Conservation (phyloP, 345 rosid species). For the Camelina sativa region DNA sequence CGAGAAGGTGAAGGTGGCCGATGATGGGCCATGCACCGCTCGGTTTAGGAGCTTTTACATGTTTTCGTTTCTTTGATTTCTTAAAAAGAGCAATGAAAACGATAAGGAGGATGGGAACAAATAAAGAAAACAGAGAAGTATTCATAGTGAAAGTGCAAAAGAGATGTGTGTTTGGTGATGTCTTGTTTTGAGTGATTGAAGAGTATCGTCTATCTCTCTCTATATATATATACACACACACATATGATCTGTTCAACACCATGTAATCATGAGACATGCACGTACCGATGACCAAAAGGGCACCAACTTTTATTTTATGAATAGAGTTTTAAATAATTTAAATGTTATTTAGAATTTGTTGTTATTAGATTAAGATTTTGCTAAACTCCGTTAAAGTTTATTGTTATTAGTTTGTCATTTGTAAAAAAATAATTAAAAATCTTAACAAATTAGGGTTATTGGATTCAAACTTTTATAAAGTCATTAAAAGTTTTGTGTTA, state of each 20-base stretch:
- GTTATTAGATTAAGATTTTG: too few species aligned
- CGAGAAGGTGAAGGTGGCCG: conserved; percentile 61
- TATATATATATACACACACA: not conserved
- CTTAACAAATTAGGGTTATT: too few species aligned
- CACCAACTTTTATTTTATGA: not conserved
- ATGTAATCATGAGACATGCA: conserved; percentile 16
- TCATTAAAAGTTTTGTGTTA: too few species aligned
- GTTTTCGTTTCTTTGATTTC: conserved; percentile 28
- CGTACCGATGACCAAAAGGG: not conserved
- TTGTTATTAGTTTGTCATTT: too few species aligned
- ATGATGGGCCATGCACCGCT: conserved; percentile 59
- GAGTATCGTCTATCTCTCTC: conserved; percentile 1
- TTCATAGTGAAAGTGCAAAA: conserved; percentile 16
- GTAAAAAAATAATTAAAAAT: too few species aligned
- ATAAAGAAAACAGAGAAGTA: conserved; percentile 8
- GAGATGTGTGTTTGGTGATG: conserved; percentile 12
- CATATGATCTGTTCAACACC: not conserved
- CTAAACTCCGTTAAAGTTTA: too few species aligned
- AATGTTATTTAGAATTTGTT: too few species aligned
- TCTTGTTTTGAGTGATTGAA: conserved; percentile 23
- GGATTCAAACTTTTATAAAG: too few species aligned
- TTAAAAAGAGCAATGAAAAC: conserved; percentile 7
- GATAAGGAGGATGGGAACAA: conserved; percentile 11
- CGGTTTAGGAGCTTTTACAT: conserved; percentile 48
- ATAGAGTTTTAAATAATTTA: too few species aligned